Percentiles rank a stretch among this genome's conserved stretches.
These are phyloP conservation scores for Sphagnum fallax DNA, from an alignment of 228 moss, liverwort and hornwort species.

Conservation along the genomic window DNA sequence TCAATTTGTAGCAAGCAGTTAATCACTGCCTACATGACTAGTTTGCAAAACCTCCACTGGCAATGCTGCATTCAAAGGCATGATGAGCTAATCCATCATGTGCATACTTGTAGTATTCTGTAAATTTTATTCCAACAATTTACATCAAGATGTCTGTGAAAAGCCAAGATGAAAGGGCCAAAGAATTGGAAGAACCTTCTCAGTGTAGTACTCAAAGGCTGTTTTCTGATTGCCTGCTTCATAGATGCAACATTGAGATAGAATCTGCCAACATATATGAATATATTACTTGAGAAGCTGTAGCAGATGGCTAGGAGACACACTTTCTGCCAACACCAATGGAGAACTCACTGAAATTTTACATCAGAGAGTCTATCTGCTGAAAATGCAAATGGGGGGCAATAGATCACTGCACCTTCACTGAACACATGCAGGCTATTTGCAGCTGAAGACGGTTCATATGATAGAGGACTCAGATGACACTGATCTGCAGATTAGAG, in stretches of 20 bases:
- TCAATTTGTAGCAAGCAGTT: background rate
- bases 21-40: background rate
- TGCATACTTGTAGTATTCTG: too few species aligned
- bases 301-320: too few species aligned
- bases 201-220: constrained; percentile 47
- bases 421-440: background rate
- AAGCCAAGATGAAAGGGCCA: background rate
- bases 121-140: too few species aligned
- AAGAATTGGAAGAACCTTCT: constrained; percentile 19
- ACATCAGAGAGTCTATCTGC: too few species aligned
- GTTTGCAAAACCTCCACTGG: background rate
- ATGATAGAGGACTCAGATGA: background rate
- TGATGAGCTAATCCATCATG: too few species aligned
- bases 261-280: constrained; percentile 17
- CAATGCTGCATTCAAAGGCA: background rate
- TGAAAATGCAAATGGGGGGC: background rate
- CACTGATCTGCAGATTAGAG: background rate
- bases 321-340: too few species aligned
- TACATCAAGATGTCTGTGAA: too few species aligned
- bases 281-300: too few species aligned
- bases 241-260: constrained; percentile 46
- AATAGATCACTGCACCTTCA: background rate
- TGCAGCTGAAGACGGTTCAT: background rate
- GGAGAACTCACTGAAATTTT: too few species aligned
- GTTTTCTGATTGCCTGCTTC: constrained; percentile 37